A percentile compares a stretch with the other conserved stretches of the same genome.
phyloP scores from a whole-genome alignment of 805 yeast genomes.

The Starmera amethionina region DNA sequence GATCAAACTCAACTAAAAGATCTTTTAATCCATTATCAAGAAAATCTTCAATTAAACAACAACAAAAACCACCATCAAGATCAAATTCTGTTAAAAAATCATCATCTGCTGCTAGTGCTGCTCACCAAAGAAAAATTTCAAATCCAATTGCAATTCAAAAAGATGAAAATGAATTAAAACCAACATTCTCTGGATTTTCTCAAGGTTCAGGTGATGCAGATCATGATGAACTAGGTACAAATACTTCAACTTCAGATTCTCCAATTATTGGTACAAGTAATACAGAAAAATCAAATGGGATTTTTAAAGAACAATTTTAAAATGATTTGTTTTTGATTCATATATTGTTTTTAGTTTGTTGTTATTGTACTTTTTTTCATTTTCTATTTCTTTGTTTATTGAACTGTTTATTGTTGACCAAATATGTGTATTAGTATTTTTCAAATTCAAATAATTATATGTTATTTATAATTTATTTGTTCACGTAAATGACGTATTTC shows the following conservation, averaged over 20 bases:
- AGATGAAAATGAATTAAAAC: constrained; percentile 13
- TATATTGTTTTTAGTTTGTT: background rate
- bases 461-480: no score
- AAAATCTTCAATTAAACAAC: background rate
- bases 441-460: no score
- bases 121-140: background rate
- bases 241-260: constrained; percentile 3
- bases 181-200: constrained; percentile 34
- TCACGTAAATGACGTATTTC: no score
- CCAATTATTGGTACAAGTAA: constrained; percentile 2
- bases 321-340: background rate
- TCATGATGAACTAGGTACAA: constrained; percentile 3
- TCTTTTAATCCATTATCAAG: no score
- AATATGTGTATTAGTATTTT: no score
- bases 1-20: background rate
- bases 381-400: no score
- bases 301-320: constrained; percentile 19
- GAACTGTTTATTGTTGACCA: no score
- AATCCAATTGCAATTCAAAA: background rate
- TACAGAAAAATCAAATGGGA: constrained; percentile 14
- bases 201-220: constrained; percentile 30
- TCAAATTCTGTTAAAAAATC: background rate
- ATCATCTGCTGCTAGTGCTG: background rate
- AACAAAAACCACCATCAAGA: constrained; percentile 1
- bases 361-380: background rate